These are phyloP conservation scores for Draba incana DNA, from an alignment of 345 rosid genomes.

Conservation along the genomic window DNA sequence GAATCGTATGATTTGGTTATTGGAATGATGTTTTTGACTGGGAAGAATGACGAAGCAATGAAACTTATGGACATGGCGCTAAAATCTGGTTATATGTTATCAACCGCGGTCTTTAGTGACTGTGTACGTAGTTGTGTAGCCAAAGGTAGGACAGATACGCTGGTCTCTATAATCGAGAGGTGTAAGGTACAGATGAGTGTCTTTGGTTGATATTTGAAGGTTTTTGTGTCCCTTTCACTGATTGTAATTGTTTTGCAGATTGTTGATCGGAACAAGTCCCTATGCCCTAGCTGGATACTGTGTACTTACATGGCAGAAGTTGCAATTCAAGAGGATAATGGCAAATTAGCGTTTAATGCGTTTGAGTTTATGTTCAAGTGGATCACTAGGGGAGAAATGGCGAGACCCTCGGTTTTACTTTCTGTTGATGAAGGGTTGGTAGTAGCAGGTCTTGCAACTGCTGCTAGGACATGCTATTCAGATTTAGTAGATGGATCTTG, in stretches of 20 bases:
- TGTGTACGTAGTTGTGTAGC: slow-evolving; percentile 64
- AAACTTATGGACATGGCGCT: slow-evolving; percentile 61
- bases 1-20: slow-evolving; percentile 77
- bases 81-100: slow-evolving; percentile 63
- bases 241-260: slow-evolving; percentile 47
- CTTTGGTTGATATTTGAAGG: background rate
- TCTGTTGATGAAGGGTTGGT: slow-evolving; percentile 88
- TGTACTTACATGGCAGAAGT: slow-evolving; percentile 71
- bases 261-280: slow-evolving; percentile 81
- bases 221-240: background rate
- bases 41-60: slow-evolving; percentile 68
- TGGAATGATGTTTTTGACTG: slow-evolving; percentile 52
- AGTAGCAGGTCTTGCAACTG: slow-evolving; percentile 79
- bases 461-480: slow-evolving; percentile 73
- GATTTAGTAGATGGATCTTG: slow-evolving; percentile 82
- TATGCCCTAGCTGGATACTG: slow-evolving; percentile 74
- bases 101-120: slow-evolving; percentile 55
- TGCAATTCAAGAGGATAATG: slow-evolving; percentile 75
- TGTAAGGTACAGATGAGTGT: slow-evolving; percentile 70
- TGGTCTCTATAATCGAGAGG: slow-evolving; percentile 78
- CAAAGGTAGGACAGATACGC: slow-evolving; percentile 58
- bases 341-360: slow-evolving; percentile 75
- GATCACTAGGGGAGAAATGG: slow-evolving; percentile 77
- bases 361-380: slow-evolving; percentile 84
- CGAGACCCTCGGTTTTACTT: slow-evolving; percentile 58